A percentile compares a stretch with the other conserved stretches of the same genome.
These are phyloP conservation scores for Aureobasidium sp. DNA, from an alignment of 2,329 filamentous ascomycete genomes.

Conservation along the genomic window DNA sequence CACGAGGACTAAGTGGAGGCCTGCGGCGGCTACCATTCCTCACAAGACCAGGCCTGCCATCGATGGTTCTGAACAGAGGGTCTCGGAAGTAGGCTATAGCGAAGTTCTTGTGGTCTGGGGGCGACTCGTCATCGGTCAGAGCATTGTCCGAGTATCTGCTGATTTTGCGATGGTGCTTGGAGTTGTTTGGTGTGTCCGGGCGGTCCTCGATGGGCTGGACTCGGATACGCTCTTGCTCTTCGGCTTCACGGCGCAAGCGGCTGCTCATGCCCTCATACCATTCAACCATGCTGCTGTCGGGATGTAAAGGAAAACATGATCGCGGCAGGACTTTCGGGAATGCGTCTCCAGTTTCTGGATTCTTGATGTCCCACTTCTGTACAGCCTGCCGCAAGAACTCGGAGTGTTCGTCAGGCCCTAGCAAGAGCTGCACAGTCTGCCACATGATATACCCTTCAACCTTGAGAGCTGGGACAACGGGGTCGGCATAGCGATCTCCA, in stretches of 20 bases:
- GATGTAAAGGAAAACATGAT: conserved; percentile 60
- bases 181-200: conserved; percentile 18
- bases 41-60: conserved; percentile 38
- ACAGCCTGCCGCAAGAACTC: conserved; percentile 76
- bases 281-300: conserved; percentile 71
- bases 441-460: conserved; percentile 81
- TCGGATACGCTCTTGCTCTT: conserved; percentile 33
- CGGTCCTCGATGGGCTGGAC: conserved; percentile 18
- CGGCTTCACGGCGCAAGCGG: conserved; percentile 58
- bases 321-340: conserved; percentile 60
- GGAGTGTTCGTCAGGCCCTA: conserved; percentile 83
- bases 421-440: conserved; percentile 84
- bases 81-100: conserved; percentile 44
- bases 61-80: conserved; percentile 41
- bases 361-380: conserved; percentile 64
- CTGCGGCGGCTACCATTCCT: conserved; percentile 30
- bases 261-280: conserved; percentile 80
- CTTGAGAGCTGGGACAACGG: conserved; percentile 76
- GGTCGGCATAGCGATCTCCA: conserved; percentile 61
- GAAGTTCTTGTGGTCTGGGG: conserved; percentile 34
- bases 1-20: conserved; percentile 27
- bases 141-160: conserved; percentile 14
- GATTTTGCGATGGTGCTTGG: conserved; percentile 17
- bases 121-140: conserved; percentile 28
- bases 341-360: conserved; percentile 55